A percentile compares a stretch with the other conserved stretches of the same genome.
Conservation (phyloP, 23 red algal genomes). For the Gracilaria domingensis region DNA sequence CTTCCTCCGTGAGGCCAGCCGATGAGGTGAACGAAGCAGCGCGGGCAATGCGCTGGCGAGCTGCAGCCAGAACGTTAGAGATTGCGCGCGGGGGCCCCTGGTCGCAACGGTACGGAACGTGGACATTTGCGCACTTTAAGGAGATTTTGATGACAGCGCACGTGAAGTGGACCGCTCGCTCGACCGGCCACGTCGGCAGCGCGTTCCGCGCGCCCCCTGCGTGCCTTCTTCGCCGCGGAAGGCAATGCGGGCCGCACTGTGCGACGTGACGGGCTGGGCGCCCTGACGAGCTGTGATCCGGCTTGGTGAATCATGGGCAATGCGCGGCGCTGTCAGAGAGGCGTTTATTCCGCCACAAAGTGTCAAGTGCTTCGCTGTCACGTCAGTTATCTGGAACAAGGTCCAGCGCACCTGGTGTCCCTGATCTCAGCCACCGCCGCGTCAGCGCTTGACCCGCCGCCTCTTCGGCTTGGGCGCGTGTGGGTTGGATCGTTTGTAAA, state of each 20-base stretch:
- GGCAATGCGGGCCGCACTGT: no score
- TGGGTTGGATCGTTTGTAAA: constrained; percentile 82
- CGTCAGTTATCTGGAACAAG: no score
- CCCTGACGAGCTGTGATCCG: background rate
- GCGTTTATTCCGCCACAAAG: background rate
- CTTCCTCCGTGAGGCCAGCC: no score
- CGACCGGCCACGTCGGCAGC: background rate
- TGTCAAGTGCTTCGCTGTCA: constrained; percentile 1
- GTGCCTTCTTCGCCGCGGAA: no score
- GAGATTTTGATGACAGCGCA: background rate
- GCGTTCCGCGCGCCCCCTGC: no score
- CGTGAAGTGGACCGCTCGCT: background rate
- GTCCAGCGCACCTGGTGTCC: no score
- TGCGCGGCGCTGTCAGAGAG: background rate
- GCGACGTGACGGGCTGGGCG: background rate
- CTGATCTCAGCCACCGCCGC: no score
- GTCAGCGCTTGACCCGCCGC: constrained; percentile 24
- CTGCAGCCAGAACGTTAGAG: background rate
- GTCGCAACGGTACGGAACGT: background rate
- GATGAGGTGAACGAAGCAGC: background rate
- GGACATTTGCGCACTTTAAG: background rate
- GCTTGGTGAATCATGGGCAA: no score
- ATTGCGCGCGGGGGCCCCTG: no score
- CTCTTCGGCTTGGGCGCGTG: constrained; percentile 87
- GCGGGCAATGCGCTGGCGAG: constrained; percentile 3